A percentile compares a stretch with the other conserved stretches of the same genome.
phyloP scores from a whole-genome alignment of 768 basidiomycete species.

The Tubosaeta sp. region DNA sequence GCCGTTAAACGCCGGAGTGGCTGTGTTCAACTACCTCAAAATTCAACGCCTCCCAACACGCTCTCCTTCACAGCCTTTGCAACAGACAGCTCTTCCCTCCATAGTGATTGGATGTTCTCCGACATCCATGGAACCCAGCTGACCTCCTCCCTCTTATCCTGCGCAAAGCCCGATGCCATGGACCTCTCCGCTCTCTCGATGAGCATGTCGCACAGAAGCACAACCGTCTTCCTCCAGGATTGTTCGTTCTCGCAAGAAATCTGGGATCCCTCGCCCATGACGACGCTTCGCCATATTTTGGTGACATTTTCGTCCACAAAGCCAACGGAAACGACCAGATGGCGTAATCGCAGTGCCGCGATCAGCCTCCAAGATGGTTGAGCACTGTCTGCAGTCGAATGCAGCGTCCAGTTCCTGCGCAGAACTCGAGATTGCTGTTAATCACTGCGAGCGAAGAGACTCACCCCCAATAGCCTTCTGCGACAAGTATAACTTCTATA shows the following conservation, averaged over 20 bases:
- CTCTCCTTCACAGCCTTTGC: conserved; percentile 45
- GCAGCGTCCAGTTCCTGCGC: conserved; percentile 75
- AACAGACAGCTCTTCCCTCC: conserved; percentile 59
- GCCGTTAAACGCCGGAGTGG: conserved; percentile 5
- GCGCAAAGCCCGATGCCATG: conserved; percentile 2
- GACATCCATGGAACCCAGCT: conserved; percentile 33
- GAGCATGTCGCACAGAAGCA: conserved; percentile 37
- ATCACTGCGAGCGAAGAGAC: conserved; percentile 12
- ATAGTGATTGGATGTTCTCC: conserved; percentile 46
- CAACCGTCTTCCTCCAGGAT: conserved; percentile 42
- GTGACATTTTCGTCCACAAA: conserved; percentile 30
- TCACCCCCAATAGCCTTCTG: conserved; percentile 84
- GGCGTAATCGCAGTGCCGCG: conserved; percentile 62
- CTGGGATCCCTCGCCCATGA: conserved; percentile 39
- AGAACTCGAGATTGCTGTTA: background rate
- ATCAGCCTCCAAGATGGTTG: conserved; percentile 82
- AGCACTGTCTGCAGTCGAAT: conserved; percentile 53
- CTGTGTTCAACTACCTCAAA: conserved; percentile 31
- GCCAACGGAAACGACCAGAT: conserved; percentile 37
- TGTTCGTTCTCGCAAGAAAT: conserved; percentile 49
- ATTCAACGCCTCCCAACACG: conserved; percentile 43
- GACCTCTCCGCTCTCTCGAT: conserved; percentile 30
- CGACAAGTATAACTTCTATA: conserved; percentile 52
- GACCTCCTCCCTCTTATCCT: background rate
- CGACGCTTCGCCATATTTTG: conserved; percentile 50